Evolutionary conservation across 2,329 filamentous ascomycete species (phyloP).

Genomic region (Colletotrichum orbiculare): DNA sequence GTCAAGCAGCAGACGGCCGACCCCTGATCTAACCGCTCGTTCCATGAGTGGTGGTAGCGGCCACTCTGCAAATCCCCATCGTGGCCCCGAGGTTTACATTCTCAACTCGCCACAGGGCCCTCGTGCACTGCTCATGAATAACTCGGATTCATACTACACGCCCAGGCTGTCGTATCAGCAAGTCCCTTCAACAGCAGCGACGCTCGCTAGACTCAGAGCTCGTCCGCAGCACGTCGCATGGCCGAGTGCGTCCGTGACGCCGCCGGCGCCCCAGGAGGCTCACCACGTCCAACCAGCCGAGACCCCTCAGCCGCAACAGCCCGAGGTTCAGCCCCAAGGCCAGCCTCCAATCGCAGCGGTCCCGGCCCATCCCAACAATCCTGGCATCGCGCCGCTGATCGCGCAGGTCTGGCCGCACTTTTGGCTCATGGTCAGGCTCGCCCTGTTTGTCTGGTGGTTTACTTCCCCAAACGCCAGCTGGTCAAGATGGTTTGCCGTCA

Average conservation of each 20-base stretch:
- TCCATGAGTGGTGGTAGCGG: conserved; percentile 45
- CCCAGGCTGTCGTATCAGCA: conserved; percentile 43
- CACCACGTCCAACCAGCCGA: conserved; percentile 28
- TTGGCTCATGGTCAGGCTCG: conserved; percentile 69
- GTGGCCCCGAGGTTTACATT: conserved; percentile 66
- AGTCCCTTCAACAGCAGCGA: conserved; percentile 17
- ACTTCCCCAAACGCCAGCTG: conserved; percentile 68
- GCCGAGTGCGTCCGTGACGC: conserved; percentile 26
- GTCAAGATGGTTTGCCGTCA: conserved; percentile 68
- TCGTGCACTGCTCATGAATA: conserved; percentile 66
- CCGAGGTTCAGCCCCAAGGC: conserved; percentile 42
- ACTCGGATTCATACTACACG: conserved; percentile 63
- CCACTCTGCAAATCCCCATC: conserved; percentile 38
- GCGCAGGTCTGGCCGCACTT: conserved; percentile 68
- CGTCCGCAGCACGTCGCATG: conserved; percentile 29
- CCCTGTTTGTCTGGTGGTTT: conserved; percentile 73
- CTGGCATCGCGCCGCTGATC: conserved; percentile 50
- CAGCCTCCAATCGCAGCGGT: conserved; percentile 42
- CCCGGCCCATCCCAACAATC: conserved; percentile 53
- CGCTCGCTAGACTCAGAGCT: conserved; percentile 24
- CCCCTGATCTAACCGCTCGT: conserved; percentile 55
- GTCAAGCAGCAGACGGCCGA: conserved; percentile 58
- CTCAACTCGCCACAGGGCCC: conserved; percentile 70
- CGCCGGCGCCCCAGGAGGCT: conserved; percentile 37
- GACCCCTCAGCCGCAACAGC: conserved; percentile 39